A percentile compares a stretch with the other conserved stretches of the same genome.
Conservation (phyloP, 495 filamentous ascomycete genomes). For the Talaromyces ruber region DNA sequence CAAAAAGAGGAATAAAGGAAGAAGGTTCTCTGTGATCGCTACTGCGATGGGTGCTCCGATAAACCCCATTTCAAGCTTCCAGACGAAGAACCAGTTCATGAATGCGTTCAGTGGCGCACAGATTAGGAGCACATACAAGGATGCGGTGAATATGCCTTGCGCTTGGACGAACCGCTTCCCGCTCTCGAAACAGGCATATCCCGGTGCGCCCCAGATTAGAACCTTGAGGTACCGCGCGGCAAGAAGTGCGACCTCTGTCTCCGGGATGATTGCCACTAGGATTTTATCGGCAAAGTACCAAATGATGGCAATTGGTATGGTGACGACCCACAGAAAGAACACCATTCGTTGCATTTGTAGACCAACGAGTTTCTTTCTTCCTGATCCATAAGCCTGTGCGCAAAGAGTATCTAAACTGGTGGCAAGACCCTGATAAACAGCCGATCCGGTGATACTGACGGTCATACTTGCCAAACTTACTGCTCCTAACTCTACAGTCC, state of each 20-base stretch:
- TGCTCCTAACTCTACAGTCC: constrained; percentile 55
- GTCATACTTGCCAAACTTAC: constrained; percentile 62
- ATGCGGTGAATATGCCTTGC: constrained; percentile 63
- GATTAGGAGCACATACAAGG: constrained; percentile 56
- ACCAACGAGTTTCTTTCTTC: constrained; percentile 58
- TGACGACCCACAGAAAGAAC: constrained; percentile 51
- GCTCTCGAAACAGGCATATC: constrained; percentile 63
- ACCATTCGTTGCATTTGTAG: constrained; percentile 66
- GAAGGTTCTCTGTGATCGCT: constrained; percentile 70
- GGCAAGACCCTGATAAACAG: constrained; percentile 62
- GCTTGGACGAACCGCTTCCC: constrained; percentile 69
- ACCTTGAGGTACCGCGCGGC: constrained; percentile 63
- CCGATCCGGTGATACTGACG: constrained; percentile 64
- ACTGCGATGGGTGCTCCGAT: constrained; percentile 80
- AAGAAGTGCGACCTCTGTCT: constrained; percentile 51
- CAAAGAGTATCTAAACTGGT: constrained; percentile 71
- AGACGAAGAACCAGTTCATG: constrained; percentile 69
- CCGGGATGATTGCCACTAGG: constrained; percentile 53
- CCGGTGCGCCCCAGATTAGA: constrained; percentile 57
- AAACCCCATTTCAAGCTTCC: constrained; percentile 70
- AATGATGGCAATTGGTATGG: constrained; percentile 55
- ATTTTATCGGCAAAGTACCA: constrained; percentile 57
- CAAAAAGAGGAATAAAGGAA: constrained; percentile 63
- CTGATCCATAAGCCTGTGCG: constrained; percentile 68
- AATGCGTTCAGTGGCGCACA: constrained; percentile 65